Evolutionary conservation across 805 yeast genomes (phyloP).

Genomic region (Saccharomycopsis oosterbeekiorum): DNA sequence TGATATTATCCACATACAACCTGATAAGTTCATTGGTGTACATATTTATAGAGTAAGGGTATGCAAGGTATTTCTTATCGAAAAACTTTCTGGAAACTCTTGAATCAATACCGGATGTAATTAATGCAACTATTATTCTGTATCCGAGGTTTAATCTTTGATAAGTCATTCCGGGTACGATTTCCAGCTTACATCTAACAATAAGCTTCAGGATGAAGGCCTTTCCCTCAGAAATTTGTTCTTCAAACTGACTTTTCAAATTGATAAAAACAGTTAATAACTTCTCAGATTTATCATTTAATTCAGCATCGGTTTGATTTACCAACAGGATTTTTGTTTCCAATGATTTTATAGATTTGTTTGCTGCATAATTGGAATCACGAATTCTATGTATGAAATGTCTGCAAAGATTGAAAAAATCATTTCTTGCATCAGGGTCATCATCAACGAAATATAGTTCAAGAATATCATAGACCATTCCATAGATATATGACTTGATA

Average conservation of each 20-base stretch:
- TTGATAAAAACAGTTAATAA: background rate
- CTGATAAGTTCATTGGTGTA: conserved; percentile 33
- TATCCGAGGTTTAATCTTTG: conserved; percentile 42
- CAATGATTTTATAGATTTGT: conserved; percentile 41
- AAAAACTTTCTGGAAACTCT: conserved; percentile 28
- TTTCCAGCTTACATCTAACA: conserved; percentile 27
- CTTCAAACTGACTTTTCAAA: background rate
- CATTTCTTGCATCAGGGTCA: conserved; percentile 59
- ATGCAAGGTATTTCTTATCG: conserved; percentile 36
- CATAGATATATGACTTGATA: conserved; percentile 37
- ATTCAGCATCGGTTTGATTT: background rate
- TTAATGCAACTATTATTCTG: conserved; percentile 35
- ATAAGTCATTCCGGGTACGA: conserved; percentile 50
- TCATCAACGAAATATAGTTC: conserved; percentile 51
- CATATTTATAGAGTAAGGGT: conserved; percentile 39
- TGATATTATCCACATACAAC: conserved; percentile 48
- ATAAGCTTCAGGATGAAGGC: conserved; percentile 35
- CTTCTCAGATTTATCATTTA: background rate
- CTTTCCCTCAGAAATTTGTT: conserved; percentile 27
- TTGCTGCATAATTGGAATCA: conserved; percentile 53
- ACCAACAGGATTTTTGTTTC: conserved; percentile 23
- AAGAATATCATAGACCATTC: conserved; percentile 34
- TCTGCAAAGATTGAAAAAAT: conserved; percentile 50
- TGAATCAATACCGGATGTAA: conserved; percentile 48
- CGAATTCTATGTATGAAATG: conserved; percentile 55